Evolutionary conservation across 2,329 filamentous ascomycete genomes (phyloP), one percentile per base, ranked within the genome.

Genomic region (Keithomyces neogunnii): DNA sequence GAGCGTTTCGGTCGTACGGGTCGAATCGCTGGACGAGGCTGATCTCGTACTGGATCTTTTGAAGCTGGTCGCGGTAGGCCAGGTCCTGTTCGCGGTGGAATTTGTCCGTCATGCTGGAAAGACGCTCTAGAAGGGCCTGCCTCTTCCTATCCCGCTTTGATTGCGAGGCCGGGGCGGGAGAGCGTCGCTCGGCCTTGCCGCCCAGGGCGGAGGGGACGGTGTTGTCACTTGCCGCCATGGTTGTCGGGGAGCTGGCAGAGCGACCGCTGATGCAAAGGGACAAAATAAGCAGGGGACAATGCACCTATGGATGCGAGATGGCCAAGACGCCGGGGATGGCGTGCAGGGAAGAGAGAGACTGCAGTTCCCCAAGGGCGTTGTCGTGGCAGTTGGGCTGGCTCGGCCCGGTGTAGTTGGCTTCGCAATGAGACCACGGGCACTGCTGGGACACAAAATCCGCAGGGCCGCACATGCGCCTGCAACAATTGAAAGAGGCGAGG

Each of bases 81-180:
- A 80, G 75, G 67, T 96, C 89, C 57, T 88, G 81, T 63, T 95
- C 90, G 56, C 85, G 81, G 56, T 83, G 81, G 69, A 96, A 92
- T 58, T 84, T 84, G 50, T 86, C 82, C 50, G 85, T 84, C 69
- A 96, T 83, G 51, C 84, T 80, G 40, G 82, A 78, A 5, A 96
- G 80, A 56, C 87, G 85, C 55, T 96, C 90, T 58, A 84, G 82
- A 55, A 96, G 82, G 62, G 85, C 83, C 62, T 88, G 88, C 55
- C 90, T 85, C 65, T 91, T 85, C 69, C 95, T 93, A 72, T 97
- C 92, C 68, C 89, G 82, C 74, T 96, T 96, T 40, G 89, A 92
- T 56, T 75, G 75, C n/a, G 73, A 60, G 30, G 67, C 59, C 19
- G 67, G 61, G 49, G 63, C 62, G 51, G 63, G 65, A 51, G 70